Evolutionary conservation across 192 early-diverging fungal species (phyloP).

Genomic region (Rhizophagus prolifer): DNA sequence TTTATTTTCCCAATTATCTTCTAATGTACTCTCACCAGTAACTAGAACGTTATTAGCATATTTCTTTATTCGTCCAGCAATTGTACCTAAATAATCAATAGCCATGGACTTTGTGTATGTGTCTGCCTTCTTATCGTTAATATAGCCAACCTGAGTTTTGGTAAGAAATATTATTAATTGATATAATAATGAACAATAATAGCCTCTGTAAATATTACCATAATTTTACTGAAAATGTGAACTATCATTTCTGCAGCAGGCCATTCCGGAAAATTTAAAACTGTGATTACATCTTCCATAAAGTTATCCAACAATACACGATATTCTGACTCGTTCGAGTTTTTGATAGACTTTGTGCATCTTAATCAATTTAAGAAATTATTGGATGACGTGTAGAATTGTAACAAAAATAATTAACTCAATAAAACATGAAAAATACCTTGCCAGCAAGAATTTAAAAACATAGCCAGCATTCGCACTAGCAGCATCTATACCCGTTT

Average conservation of each 20-base stretch:
- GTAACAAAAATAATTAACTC: not conserved
- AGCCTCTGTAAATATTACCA: conserved; percentile 43
- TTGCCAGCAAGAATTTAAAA: conserved; percentile 60
- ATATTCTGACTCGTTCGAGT: conserved; percentile 70
- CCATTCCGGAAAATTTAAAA: conserved; percentile 87
- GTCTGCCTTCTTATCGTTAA: conserved; percentile 65
- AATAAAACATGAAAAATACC: conserved; percentile 36
- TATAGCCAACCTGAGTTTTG: conserved; percentile 46
- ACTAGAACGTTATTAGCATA: conserved; percentile 12
- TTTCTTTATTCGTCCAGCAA: conserved; percentile 60
- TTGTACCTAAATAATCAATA: conserved; percentile 61
- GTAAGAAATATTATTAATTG: not conserved
- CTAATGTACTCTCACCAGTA: not conserved
- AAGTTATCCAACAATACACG: conserved; percentile 67
- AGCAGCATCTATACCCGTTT: conserved; percentile 52
- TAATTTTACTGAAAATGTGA: conserved; percentile 62
- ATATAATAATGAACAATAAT: too few species aligned
- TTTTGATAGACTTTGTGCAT: conserved; percentile 45
- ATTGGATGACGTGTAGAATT: conserved; percentile 34
- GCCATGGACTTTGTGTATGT: conserved; percentile 54
- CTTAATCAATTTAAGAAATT: conserved; percentile 34
- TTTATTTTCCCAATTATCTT: conserved; percentile 12
- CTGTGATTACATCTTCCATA: conserved; percentile 66
- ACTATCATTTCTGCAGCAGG: conserved; percentile 79
- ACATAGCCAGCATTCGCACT: conserved; percentile 56